Conservation (phyloP, 1,284 basidiomycete species). For the Termitomyces sp. region DNA sequence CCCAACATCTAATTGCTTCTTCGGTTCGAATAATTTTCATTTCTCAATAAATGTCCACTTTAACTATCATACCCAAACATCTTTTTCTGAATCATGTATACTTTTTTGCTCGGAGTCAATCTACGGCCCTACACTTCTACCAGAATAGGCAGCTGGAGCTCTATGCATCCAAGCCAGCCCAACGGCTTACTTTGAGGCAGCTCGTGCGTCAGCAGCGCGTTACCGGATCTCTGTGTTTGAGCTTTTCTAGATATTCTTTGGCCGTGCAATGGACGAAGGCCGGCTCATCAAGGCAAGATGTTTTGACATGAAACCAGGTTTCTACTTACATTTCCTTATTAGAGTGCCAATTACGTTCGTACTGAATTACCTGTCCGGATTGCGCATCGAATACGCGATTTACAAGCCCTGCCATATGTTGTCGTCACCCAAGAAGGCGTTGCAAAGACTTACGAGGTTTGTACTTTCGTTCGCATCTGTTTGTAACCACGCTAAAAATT, state of each 20-base stretch:
- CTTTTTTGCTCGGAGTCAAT: constrained; percentile 24
- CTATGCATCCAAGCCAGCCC: constrained; percentile 73
- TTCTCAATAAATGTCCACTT: constrained; percentile 14
- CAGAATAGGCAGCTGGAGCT: constrained; percentile 80
- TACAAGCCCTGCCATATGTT: constrained; percentile 83
- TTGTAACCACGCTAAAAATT: not conserved
- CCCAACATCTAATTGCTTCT: not conserved
- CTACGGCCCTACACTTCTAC: constrained; percentile 72
- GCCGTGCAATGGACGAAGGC: constrained; percentile 71
- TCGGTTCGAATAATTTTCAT: not conserved
- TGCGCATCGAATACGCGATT: constrained; percentile 81
- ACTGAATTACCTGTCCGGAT: constrained; percentile 86
- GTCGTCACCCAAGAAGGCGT: constrained; percentile 86
- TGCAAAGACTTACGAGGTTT: constrained; percentile 82
- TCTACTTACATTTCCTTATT: constrained; percentile 5
- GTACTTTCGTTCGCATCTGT: constrained; percentile 21
- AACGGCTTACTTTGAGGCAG: constrained; percentile 74
- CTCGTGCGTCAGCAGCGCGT: constrained; percentile 49
- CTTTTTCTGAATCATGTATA: not conserved
- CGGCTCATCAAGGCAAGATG: constrained; percentile 64
- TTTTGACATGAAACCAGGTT: not conserved
- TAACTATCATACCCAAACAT: constrained; percentile 6
- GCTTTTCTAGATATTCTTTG: constrained; percentile 56
- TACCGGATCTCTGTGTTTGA: constrained; percentile 2
- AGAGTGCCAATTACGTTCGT: constrained; percentile 88